Conservation (phyloP, 176 grass and related monocot genomes). For the Hyparrhenia diplandra region DNA sequence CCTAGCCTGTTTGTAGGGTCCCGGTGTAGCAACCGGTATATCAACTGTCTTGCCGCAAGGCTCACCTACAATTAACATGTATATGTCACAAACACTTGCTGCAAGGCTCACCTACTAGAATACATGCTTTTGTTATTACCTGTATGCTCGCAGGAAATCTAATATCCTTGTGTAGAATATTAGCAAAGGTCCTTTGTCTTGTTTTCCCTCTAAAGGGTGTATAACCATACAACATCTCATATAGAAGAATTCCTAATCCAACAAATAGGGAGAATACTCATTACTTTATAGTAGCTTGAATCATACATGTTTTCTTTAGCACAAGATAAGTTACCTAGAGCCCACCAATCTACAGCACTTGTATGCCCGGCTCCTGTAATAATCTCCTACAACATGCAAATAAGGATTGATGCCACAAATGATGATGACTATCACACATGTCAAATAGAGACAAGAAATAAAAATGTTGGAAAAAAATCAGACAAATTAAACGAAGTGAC, state of each 20-base stretch:
- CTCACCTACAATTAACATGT: conserved; percentile 52
- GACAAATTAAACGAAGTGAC: neutral
- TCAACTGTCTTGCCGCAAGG: conserved; percentile 59
- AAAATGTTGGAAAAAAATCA: neutral
- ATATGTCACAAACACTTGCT: neutral
- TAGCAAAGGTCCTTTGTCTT: conserved; percentile 89
- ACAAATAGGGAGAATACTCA: neutral
- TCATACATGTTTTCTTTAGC: neutral
- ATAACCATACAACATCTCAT: conserved; percentile 96
- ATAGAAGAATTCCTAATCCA: conserved; percentile 71
- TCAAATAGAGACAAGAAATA: neutral
- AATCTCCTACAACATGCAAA: conserved; percentile 64
- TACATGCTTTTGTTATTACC: conserved; percentile 19
- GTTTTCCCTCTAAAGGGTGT: conserved; percentile 96
- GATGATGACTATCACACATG: neutral
- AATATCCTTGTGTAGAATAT: conserved; percentile 88
- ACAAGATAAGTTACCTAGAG: conserved; percentile 49
- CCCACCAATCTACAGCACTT: conserved; percentile 98
- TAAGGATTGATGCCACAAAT: neutral
- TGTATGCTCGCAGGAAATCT: conserved; percentile 70
- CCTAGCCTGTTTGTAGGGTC: conserved; percentile 78
- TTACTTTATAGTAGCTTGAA: neutral
- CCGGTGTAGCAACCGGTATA: conserved; percentile 70
- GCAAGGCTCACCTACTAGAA: neutral
- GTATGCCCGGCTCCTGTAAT: conserved; percentile 88